Base-by-base conservation (phyloP, 139 green algal species). In the Choricystis sp. region DNA sequence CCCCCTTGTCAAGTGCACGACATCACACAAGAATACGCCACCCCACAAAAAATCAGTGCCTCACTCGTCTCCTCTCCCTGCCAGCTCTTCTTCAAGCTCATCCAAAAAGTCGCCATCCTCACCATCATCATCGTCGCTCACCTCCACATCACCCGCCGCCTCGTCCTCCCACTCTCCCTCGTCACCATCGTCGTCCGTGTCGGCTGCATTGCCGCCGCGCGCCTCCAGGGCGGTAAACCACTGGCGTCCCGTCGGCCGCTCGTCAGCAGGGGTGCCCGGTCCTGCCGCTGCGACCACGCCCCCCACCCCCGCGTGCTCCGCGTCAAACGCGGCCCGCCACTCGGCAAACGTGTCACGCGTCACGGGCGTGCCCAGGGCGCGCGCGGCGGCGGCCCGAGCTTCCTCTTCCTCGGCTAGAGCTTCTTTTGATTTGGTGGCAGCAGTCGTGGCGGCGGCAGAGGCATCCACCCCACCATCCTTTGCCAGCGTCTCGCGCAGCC, bases 261-360 rank as follows among this genome's bases (percentile, higher is more conserved):
- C 49, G 26, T 66, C 57, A 26, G 63, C 66, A 24, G 28, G 58
- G 28, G 23, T 64, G 25, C 29, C 30, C 23, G 21, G 27, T 26
- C 24, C 40, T 1, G 21, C 49, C 2, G 3, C 65, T 14, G 59
- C 27, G 29, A 29, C n/a, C 19, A 29, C 60, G 9, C 29, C 48
- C 29, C 60, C 23, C 52, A 55, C 49, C 63, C 64, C 28, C 56
- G 69, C 60, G 29, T 26, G 27, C 52, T 71, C 70, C 19, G 59
- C 66, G 14, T 85, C 70, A 68, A 76, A 86, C 14, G 28, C 28
- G 4, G 70, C 62, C 75, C 85, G 80, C 87, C 88, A 95, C 2
- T 61, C 70, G 2, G 58, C 58, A 57, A 95, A 95, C 19, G 67
- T 77, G 63, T 86, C 84, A 2, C 73, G 31, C 25, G 87, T 93